Percentiles rank a stretch among this genome's conserved stretches.
Conservation (phyloP, 352 stramenopile species). For the Pythium periplocum region DNA sequence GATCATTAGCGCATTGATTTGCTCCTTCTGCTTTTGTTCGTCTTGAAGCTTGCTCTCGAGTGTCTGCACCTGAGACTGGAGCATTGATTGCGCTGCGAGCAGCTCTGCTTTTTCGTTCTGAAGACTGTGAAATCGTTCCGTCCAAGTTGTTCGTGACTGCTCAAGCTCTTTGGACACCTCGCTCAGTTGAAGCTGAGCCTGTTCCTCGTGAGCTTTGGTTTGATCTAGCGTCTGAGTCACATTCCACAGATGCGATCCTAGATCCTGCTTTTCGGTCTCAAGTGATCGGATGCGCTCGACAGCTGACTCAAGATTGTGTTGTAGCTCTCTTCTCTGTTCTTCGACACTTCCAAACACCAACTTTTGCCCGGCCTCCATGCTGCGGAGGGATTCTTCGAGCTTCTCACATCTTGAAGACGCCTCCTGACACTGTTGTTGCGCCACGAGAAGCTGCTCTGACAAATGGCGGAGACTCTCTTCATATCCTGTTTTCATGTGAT, state of each 20-base stretch:
- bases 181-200: conserved; percentile 20
- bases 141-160: conserved; percentile 16
- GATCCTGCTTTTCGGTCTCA: conserved; percentile 45
- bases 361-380: conserved; percentile 14
- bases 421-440: conserved; percentile 23
- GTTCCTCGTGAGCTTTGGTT: conserved; percentile 21
- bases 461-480: conserved; percentile 25
- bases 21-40: conserved; percentile 58
- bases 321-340: conserved; percentile 3
- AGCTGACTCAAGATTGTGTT: neutral
- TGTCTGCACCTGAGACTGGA: conserved; percentile 35
- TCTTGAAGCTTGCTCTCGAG: conserved; percentile 23
- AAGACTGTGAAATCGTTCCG: conserved; percentile 33
- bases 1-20: conserved; percentile 55
- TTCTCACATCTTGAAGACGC: neutral
- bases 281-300: conserved; percentile 12
- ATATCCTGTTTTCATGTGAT: conserved; percentile 33
- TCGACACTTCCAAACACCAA: conserved; percentile 14
- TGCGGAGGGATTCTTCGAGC: conserved; percentile 22
- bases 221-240: conserved; percentile 43
- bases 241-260: conserved; percentile 59
- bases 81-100: conserved; percentile 19
- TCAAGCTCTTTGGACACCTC: conserved; percentile 21
- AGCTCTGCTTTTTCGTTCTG: conserved; percentile 41
- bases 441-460: conserved; percentile 25